Evolutionary conservation across 371 early-diverging fungal species (phyloP).

Genomic region (Mucor piriformis): DNA sequence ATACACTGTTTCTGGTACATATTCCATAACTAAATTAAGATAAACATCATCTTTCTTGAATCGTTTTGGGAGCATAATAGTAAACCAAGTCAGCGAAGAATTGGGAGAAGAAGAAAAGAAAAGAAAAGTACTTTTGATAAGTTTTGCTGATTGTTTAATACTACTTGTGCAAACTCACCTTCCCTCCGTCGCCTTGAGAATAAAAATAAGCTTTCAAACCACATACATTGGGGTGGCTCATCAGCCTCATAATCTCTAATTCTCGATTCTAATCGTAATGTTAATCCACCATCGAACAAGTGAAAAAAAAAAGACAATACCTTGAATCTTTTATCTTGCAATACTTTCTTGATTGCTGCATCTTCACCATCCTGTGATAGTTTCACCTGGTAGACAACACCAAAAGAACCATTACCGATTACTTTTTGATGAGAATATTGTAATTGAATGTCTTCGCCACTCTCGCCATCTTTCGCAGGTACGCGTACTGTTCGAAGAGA

Average conservation of each 20-base stretch:
- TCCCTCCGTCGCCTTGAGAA: constrained; percentile 55
- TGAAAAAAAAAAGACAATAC: constrained; percentile 34
- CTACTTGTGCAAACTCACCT: constrained; percentile 14
- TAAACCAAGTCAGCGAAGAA: constrained; percentile 2
- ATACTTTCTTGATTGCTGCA: constrained; percentile 93
- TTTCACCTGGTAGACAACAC: constrained; percentile 94
- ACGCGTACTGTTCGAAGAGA: constrained; percentile 29
- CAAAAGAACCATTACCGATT: constrained; percentile 95
- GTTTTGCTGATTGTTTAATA: not conserved
- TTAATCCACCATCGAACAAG: not conserved
- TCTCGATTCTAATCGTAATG: constrained; percentile 71
- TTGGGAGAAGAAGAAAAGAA: not conserved
- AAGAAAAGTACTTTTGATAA: not conserved
- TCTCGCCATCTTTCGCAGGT: constrained; percentile 78
- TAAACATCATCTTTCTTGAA: constrained; percentile 74
- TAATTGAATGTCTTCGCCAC: constrained; percentile 80
- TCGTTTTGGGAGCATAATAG: constrained; percentile 4
- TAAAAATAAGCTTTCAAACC: constrained; percentile 79
- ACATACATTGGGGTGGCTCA: constrained; percentile 80
- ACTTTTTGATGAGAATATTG: constrained; percentile 88
- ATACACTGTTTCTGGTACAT: constrained; percentile 84
- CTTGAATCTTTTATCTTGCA: constrained; percentile 96
- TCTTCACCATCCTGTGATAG: constrained; percentile 73
- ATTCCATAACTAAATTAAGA: constrained; percentile 82
- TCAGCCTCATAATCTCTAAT: constrained; percentile 81